Conservation (phyloP, 768 basidiomycete genomes). For the Boletus eberwhitei region DNA sequence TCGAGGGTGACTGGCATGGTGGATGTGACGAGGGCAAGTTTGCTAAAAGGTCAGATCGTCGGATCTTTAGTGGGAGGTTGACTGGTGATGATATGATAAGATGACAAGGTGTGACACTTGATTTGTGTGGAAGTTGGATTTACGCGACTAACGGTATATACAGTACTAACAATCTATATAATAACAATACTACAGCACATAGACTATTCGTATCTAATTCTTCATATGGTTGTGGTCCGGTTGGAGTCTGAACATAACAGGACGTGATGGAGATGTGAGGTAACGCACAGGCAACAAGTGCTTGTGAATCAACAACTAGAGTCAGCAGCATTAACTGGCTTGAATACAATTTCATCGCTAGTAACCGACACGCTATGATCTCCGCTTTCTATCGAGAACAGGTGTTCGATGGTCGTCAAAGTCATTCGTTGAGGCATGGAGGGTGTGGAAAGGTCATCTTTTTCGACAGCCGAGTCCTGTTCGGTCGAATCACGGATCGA, state of each 20-base stretch:
- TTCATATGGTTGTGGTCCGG: too few species aligned
- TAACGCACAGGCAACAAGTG: not conserved
- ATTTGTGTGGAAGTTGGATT: too few species aligned
- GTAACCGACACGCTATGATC: too few species aligned
- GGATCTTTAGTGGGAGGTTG: not conserved
- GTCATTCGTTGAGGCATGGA: not conserved
- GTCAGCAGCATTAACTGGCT: not conserved
- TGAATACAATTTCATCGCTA: not conserved
- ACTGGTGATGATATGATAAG: not conserved
- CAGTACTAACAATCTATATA: not conserved
- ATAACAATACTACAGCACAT: not conserved
- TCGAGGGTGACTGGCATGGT: conserved; percentile 22
- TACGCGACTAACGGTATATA: not conserved
- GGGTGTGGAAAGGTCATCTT: not conserved
- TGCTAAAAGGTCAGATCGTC: not conserved
- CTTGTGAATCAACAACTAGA: not conserved
- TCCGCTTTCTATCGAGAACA: not conserved
- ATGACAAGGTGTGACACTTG: not conserved
- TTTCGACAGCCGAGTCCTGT: not conserved
- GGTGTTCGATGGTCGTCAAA: conserved; percentile 14
- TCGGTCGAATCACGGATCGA: not conserved
- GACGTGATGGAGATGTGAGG: too few species aligned
- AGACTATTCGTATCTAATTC: too few species aligned
- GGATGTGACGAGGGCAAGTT: not conserved
- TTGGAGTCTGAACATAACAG: too few species aligned